phyloP scores from a whole-genome alignment of 768 basidiomycete species.

The Pholiota molesta region DNA sequence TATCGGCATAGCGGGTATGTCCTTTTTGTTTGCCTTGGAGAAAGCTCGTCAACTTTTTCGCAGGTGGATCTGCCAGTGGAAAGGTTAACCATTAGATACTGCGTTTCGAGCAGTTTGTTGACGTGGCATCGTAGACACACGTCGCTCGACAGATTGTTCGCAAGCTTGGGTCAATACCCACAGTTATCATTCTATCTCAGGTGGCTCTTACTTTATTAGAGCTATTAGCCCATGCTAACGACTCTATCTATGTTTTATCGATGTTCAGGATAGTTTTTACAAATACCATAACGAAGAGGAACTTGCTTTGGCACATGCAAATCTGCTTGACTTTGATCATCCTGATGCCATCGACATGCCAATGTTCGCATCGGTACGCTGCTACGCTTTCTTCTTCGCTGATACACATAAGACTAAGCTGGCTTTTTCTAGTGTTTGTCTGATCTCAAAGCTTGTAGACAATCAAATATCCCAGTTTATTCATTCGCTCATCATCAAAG shows the following conservation, averaged over 20 bases:
- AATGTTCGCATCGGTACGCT: slow-evolving; percentile 74
- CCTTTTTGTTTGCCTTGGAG: neutral
- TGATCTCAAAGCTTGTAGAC: slow-evolving; percentile 84
- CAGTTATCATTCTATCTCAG: slow-evolving; percentile 90
- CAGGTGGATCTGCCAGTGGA: slow-evolving; percentile 86
- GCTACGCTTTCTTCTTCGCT: neutral
- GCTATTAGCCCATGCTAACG: neutral
- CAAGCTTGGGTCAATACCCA: slow-evolving; percentile 80
- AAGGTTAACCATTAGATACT: slow-evolving; percentile 54
- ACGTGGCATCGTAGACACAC: slow-evolving; percentile 59
- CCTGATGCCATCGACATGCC: slow-evolving; percentile 93
- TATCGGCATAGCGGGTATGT: slow-evolving; percentile 78
- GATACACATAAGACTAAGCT: neutral
- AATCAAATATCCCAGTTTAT: slow-evolving; percentile 91
- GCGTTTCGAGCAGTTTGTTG: slow-evolving; percentile 1
- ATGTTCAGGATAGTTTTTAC: slow-evolving; percentile 89
- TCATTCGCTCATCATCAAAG: slow-evolving; percentile 92
- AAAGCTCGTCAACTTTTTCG: slow-evolving; percentile 7
- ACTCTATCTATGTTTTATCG: neutral
- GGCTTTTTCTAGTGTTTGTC: slow-evolving; percentile 64
- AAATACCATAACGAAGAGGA: slow-evolving; percentile 79
- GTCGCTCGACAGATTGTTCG: slow-evolving; percentile 83
- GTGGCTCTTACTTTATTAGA: slow-evolving; percentile 32
- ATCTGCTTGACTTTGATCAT: slow-evolving; percentile 85
- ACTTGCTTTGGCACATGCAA: slow-evolving; percentile 80